Percentiles rank a stretch among this genome's conserved stretches.
These are phyloP conservation scores for Plantago elongata DNA, from an alignment of 257 asterid genomes.

Conservation along the genomic window DNA sequence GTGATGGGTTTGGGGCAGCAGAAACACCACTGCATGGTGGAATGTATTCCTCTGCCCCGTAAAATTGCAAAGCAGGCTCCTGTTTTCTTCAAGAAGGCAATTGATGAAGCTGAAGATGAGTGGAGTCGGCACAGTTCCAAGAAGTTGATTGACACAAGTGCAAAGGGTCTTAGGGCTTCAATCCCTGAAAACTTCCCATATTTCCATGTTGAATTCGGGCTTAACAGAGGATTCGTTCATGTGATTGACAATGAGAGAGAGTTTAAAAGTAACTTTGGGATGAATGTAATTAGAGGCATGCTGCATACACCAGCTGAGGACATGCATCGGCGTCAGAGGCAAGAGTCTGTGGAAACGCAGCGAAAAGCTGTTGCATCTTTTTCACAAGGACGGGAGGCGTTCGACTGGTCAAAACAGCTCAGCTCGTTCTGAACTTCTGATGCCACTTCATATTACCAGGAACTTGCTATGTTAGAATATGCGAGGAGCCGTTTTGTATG, in stretches of 20 bases:
- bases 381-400: slow-evolving; percentile 63
- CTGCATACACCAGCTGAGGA: slow-evolving; percentile 78
- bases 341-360: slow-evolving; percentile 59
- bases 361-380: slow-evolving; percentile 64
- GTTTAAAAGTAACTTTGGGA: slow-evolving; percentile 75
- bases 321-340: slow-evolving; percentile 72
- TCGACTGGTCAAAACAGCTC: slow-evolving; percentile 89
- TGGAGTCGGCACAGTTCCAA: slow-evolving; percentile 98
- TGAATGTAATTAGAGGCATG: slow-evolving; percentile 80
- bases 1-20: slow-evolving; percentile 77
- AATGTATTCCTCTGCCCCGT: slow-evolving; percentile 82
- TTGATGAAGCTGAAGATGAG: slow-evolving; percentile 95
- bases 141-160: slow-evolving; percentile 90
- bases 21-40: slow-evolving; percentile 84
- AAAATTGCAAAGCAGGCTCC: slow-evolving; percentile 87
- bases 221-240: slow-evolving; percentile 79
- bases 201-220: slow-evolving; percentile 91
- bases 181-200: slow-evolving; percentile 92
- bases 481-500: too few species aligned
- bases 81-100: slow-evolving; percentile 94
- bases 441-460: neutral
- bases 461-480: too few species aligned
- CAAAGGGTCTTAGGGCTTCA: slow-evolving; percentile 73
- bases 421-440: neutral
- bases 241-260: slow-evolving; percentile 81